These are phyloP conservation scores for Silybum marianum DNA, from an alignment of 129 eudicot species.

Conservation along the genomic window DNA sequence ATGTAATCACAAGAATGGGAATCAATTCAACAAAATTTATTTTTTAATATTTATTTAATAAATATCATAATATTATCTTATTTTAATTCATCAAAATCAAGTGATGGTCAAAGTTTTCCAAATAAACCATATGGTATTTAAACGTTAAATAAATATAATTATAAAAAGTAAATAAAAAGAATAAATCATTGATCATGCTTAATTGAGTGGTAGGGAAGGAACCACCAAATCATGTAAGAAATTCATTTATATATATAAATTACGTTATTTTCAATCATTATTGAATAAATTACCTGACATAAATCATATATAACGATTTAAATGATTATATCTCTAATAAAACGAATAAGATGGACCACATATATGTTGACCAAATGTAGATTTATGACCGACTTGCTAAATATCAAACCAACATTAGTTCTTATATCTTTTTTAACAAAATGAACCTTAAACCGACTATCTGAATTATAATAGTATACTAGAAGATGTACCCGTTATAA, in stretches of 20 bases:
- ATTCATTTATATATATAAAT: not conserved
- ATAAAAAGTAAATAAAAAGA: not conserved
- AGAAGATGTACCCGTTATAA: too few species aligned
- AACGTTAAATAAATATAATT: not conserved
- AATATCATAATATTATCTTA: not conserved
- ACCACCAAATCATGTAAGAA: not conserved
- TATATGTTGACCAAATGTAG: not conserved
- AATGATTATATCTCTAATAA: not conserved
- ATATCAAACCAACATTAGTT: not conserved
- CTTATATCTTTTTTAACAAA: not conserved
- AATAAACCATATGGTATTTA: not conserved
- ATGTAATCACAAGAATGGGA: constrained; percentile 40
- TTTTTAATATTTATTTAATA: not conserved
- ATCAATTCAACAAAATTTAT: constrained; percentile 18
- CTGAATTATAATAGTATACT: too few species aligned
- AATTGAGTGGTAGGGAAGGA: not conserved
- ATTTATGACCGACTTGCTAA: not conserved
- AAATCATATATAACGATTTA: not conserved
- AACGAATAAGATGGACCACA: not conserved
- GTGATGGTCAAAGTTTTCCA: not conserved
- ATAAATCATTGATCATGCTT: not conserved
- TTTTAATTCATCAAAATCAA: not conserved
- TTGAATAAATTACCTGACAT: not conserved
- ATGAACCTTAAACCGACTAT: not conserved
- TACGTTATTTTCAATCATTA: not conserved